Evolutionary conservation across 306 rosid species (phyloP).

Genomic region (Erythrophleum fordii): DNA sequence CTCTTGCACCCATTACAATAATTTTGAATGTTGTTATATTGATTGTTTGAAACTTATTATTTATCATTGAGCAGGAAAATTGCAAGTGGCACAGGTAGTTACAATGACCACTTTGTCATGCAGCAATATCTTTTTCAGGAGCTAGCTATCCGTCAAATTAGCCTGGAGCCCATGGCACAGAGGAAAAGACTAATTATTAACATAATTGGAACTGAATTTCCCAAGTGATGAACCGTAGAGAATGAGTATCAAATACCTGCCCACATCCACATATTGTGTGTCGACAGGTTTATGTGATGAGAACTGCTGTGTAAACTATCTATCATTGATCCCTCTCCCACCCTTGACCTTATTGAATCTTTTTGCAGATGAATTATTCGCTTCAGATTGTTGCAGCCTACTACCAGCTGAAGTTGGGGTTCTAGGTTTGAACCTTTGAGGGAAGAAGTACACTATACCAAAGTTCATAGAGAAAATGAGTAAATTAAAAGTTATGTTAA

Average conservation of each 20-base stretch:
- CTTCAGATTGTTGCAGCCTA: constrained; percentile 55
- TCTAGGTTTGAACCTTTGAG: constrained; percentile 54
- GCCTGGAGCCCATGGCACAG: constrained; percentile 34
- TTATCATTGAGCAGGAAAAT: constrained; percentile 46
- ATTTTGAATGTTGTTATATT: background rate
- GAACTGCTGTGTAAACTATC: background rate
- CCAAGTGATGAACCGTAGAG: constrained; percentile 58
- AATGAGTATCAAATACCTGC: constrained; percentile 47
- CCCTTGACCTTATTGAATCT: background rate
- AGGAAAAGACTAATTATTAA: constrained; percentile 58
- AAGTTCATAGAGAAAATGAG: constrained; percentile 54
- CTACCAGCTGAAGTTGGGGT: constrained; percentile 55
- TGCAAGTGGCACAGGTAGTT: constrained; percentile 38
- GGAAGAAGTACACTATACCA: constrained; percentile 49
- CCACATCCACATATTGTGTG: constrained; percentile 48
- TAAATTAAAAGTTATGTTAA: constrained; percentile 57
- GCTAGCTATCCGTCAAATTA: constrained; percentile 53
- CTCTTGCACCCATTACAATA: background rate
- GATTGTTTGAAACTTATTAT: background rate
- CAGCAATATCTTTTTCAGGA: constrained; percentile 70
- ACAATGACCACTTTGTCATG: constrained; percentile 53
- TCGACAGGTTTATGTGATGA: constrained; percentile 56
- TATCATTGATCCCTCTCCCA: background rate
- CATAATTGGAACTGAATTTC: constrained; percentile 49
- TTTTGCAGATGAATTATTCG: constrained; percentile 63